Percentiles rank a stretch among this genome's conserved stretches.
phyloP scores from a whole-genome alignment of 768 basidiomycete genomes.

The Lactifluus piperatus region DNA sequence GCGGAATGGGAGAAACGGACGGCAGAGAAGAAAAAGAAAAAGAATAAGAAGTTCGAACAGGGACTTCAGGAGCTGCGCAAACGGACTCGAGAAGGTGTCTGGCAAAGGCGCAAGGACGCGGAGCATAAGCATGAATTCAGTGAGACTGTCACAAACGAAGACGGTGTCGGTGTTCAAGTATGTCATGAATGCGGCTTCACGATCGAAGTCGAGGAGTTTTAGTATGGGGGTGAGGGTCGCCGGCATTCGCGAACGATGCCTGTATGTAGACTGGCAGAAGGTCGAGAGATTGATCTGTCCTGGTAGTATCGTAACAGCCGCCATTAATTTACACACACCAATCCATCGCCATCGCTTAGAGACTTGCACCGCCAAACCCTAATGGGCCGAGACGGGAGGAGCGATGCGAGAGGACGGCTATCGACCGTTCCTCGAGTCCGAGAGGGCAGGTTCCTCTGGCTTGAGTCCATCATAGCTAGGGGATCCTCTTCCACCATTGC shows the following conservation, averaged over 20 bases:
- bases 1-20: conserved; percentile 74
- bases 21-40: conserved; percentile 79
- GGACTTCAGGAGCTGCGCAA: conserved; percentile 75
- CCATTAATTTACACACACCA: neutral
- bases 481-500: conserved; percentile 1
- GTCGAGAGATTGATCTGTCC: neutral
- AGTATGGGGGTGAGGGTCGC: conserved; percentile 4
- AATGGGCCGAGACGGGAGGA: neutral
- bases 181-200: conserved; percentile 90
- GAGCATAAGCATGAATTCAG: conserved; percentile 87
- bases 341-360: neutral
- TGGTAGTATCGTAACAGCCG: neutral
- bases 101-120: conserved; percentile 78
- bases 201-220: conserved; percentile 81
- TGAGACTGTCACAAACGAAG: conserved; percentile 40
- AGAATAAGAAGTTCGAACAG: conserved; percentile 92
- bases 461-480: conserved; percentile 8
- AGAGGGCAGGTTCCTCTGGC: conserved; percentile 16
- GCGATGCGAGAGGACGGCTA: neutral
- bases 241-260: neutral
- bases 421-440: conserved; percentile 19
- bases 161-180: conserved; percentile 57
- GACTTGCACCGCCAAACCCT: neutral
- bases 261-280: neutral
- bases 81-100: conserved; percentile 81